Evolutionary conservation across 2,329 filamentous ascomycete genomes (phyloP), one percentile per base, ranked within the genome.

Genomic region (Fusarium hostae): DNA sequence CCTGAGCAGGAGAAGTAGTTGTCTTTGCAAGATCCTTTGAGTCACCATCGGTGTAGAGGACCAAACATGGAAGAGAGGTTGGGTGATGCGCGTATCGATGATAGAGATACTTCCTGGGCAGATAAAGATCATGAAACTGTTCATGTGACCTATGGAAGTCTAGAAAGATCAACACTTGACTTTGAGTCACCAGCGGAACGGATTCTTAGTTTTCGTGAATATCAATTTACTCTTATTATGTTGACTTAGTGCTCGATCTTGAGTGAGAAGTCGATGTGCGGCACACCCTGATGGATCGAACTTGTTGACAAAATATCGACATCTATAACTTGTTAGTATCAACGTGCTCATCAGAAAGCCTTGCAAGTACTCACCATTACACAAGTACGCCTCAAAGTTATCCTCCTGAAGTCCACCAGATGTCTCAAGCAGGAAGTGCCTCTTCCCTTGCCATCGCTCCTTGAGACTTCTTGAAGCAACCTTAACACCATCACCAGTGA

Each of bases 301-400:
- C 95, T 98, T 45, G 95, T 98, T 45, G 95, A 98, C 75, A 98
- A 91, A 74, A 99, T 95, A 82, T 99, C 96, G 74, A 99, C 90
- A 82, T 98, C 94, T 87, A 82, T 2, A 24, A n/a, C 2, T n/a
- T n/a, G 39, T 70, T 45, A 74, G 71, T 56, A 40, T 15, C 10
- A 18, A 24, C 28, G 11, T 39, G 22, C 28, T 9, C 5, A 18
- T 11, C 24, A 13, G 45, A 6, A 22, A 40, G 48, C 22, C 32
- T 39, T 26, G 22, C 20, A 15, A 48, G 37, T 22, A 84, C 89
- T 80, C 76, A 92, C 90, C 89, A 73, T 91, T 87, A 78, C 89
- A 90, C n/a, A 94, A 92, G 83, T 97, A 98, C 13, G 86, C 85
- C 74, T 88, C 89, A 9, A 97, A 94, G 80, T 98, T 99, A 59